phyloP scores from a whole-genome alignment of 1,139 yeast genomes.

The Lodderomyces pseudojiufengensis region DNA sequence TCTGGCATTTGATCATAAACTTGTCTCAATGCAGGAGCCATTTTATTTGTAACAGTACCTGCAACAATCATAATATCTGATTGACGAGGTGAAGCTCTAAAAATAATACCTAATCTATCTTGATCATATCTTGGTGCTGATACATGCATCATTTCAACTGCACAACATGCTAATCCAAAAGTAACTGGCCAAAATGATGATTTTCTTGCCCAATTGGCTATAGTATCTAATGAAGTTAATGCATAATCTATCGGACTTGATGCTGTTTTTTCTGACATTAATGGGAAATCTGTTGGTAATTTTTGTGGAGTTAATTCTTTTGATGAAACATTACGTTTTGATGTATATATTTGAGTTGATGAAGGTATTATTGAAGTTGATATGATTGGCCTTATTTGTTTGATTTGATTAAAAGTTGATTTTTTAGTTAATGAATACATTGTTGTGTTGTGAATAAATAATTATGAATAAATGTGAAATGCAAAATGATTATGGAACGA shows the following conservation, averaged over 20 bases:
- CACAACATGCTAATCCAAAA: constrained; percentile 89
- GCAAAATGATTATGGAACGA: no score
- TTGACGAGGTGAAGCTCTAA: constrained; percentile 93
- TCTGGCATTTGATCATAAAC: constrained; percentile 95
- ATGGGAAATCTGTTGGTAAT: constrained; percentile 44
- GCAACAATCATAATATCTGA: constrained; percentile 93
- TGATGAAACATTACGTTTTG: constrained; percentile 31
- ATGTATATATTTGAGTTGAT: constrained; percentile 4
- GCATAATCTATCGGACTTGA: constrained; percentile 70
- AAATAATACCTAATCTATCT: constrained; percentile 89
- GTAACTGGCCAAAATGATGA: constrained; percentile 95
- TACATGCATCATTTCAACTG: constrained; percentile 95
- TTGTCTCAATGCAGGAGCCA: constrained; percentile 93
- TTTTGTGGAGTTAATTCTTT: constrained; percentile 44
- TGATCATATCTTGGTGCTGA: constrained; percentile 92
- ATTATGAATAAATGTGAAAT: no score
- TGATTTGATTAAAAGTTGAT: neutral
- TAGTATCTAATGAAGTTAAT: constrained; percentile 76
- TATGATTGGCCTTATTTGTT: constrained; percentile 2
- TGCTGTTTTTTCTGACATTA: constrained; percentile 44
- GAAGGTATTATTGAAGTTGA: neutral
- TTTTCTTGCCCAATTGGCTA: constrained; percentile 90
- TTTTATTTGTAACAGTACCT: constrained; percentile 86
- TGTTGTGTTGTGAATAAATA: neutral
- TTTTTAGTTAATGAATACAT: constrained; percentile 2